phyloP scores from a whole-genome alignment of 768 basidiomycete species.

The Stropharia rugosoannulata region DNA sequence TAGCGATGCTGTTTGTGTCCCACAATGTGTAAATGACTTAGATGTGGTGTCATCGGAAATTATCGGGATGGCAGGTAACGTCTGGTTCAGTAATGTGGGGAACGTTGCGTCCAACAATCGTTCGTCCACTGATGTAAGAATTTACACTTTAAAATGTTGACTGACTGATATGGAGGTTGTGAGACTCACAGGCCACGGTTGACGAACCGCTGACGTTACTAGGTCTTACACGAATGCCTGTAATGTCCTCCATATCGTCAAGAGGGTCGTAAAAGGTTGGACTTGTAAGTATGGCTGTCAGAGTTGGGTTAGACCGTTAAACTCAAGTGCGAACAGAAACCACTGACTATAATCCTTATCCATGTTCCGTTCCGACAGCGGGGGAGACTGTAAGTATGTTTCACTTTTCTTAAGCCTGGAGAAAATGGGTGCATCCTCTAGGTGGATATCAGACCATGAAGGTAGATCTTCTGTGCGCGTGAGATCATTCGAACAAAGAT shows the following conservation, averaged over 20 bases:
- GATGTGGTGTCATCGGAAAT: neutral
- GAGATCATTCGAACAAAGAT: too few relatives aligned
- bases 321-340: too few relatives aligned
- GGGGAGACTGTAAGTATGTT: neutral
- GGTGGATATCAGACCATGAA: neutral
- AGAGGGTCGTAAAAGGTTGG: neutral
- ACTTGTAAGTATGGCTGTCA: neutral
- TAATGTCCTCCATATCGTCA: slow-evolving; percentile 11
- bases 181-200: neutral
- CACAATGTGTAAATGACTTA: neutral
- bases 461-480: too few relatives aligned
- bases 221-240: neutral
- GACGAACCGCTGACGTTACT: neutral
- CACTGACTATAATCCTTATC: neutral
- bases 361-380: neutral
- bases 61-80: neutral
- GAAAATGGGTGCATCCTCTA: neutral
- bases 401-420: neutral
- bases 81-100: slow-evolving; percentile 9
- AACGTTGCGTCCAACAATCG: slow-evolving; percentile 23
- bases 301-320: too few relatives aligned
- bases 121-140: slow-evolving; percentile 19
- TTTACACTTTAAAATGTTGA: neutral
- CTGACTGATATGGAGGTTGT: neutral
- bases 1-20: slow-evolving; percentile 1